Percentiles rank a stretch among this genome's conserved stretches.
Conservation (phyloP, 2,329 filamentous ascomycete genomes). For the Phyllosticta citrichinensis region DNA sequence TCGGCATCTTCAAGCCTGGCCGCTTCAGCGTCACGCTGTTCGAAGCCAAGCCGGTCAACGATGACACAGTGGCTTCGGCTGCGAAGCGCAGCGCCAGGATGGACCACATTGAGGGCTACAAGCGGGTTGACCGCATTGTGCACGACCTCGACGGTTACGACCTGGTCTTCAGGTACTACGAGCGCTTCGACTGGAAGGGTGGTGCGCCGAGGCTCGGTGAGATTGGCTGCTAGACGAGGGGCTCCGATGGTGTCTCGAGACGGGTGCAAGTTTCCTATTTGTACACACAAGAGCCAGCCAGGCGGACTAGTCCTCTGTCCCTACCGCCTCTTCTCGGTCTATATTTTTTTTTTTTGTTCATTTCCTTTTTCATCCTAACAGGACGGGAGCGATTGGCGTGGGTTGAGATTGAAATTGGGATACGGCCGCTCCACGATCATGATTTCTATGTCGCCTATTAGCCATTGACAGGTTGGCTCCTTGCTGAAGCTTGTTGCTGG, state of each 20-base stretch:
- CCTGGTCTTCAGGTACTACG: slow-evolving; percentile 91
- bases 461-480: neutral
- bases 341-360: neutral
- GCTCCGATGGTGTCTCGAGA: neutral
- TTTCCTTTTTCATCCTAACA: neutral
- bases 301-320: neutral
- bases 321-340: neutral
- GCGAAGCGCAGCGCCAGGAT: slow-evolving; percentile 44
- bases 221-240: slow-evolving; percentile 14
- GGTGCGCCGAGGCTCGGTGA: slow-evolving; percentile 54
- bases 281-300: neutral
- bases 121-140: slow-evolving; percentile 84
- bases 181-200: slow-evolving; percentile 71
- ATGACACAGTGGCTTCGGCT: slow-evolving; percentile 29
- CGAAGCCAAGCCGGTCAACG: slow-evolving; percentile 60
- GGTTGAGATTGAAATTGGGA: neutral
- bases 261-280: neutral
- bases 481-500: neutral
- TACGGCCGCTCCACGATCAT: neutral
- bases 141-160: slow-evolving; percentile 98
- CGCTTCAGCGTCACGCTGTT: slow-evolving; percentile 96
- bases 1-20: slow-evolving; percentile 93
- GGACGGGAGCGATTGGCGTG: neutral
- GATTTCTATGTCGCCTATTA: neutral
- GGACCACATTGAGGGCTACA: slow-evolving; percentile 77